Base-by-base conservation (phyloP, 202 grass and related monocot species). In the Panicum hallii region DNA sequence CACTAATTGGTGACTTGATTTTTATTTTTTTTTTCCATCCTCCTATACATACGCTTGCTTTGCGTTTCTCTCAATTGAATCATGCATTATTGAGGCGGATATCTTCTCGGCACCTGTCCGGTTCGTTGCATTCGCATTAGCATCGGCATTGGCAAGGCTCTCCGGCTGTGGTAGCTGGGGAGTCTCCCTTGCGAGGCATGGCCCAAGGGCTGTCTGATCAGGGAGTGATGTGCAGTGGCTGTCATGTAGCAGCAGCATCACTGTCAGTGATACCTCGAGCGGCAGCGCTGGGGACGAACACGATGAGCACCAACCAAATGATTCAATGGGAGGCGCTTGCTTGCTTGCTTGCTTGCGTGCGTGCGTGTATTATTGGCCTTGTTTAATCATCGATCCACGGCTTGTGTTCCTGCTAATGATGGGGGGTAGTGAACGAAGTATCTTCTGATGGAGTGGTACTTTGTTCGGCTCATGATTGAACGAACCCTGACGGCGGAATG, bases 151-250 rank as follows among this genome's bases (percentile, higher is more conserved):
- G 48, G 47, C 23, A 52, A 28, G 57, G 13, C 4, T 13, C 7
- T 30, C 15, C 36, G 16, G 45, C 40, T 56, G 36, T 13, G 58
- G 88, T 78, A 79, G 88, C 79, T 86, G 73, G 58, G 72, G 32
- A 42, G 88, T 90, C 83, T 55, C 72, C 74, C 67, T 86, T 73
- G 82, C 57, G 38, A 12, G 5, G 5, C 12, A 60, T 65, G 72
- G 7, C 64, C 50, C 68, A 61, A 4, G 11, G 15, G 70, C 32
- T 74, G 40, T 8, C 1, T 7, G 53, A 72, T 38, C 36, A 28
- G 45, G 42, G 71, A 40, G 63, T 5, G 34, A 43, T 77, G 64
- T 14, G 53, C 83, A 20, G 43, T 70, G 69, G 49, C 82, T 70
- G 77, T 53, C 82, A 70, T 77, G 63, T 63, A 67, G 62, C 16